Evolutionary conservation across 2,329 filamentous ascomycete genomes (phyloP), one percentile per base, ranked within the genome.

Genomic region (Sporothrix inflata): DNA sequence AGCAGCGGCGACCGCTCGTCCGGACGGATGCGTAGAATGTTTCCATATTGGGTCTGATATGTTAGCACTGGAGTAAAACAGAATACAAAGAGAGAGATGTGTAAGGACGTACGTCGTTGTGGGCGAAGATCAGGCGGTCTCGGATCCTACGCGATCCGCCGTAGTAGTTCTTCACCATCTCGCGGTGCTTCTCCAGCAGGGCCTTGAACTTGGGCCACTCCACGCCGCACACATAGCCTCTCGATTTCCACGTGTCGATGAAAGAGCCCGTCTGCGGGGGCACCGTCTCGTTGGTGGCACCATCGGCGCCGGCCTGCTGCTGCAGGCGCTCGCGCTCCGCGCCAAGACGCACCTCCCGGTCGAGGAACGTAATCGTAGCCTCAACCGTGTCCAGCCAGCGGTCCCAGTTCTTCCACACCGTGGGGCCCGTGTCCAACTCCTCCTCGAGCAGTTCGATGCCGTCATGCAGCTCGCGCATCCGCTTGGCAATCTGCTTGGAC

Each of bases 381-480:
- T 84, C 84, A 51, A 90, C 91, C 55, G 90, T 87, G 55, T 88
- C 84, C 7, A 94, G 86, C 94, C 94, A 98, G 79, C 91, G 92
- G 80, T 98, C 94, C 95, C 95, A 99, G 79, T 97, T 98, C 76
- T 88, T 90, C 88, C 94, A 97, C 12, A 97, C 91, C 71, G 90
- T 91, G 0, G 96, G 92, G 0, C 96, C 96, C 24, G 87, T 90
- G 47, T 92, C 88, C 68, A 90, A 87, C 81, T 99, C 96, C 47
- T 90, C 85, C 1, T 91, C 88, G 0, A 97, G 86, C 24, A 99
- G 84, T 38, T 98, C 94, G 74, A 99, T 91, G 0, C 96, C 96
- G 69, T 97, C 93, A 78, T 99, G 96, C 47, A 99, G 86, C 81
- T 99, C 96, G 74, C 94, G 88, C 94, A 99, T 97, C 68, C 96